A percentile compares a stretch with the other conserved stretches of the same genome.
Evolutionary conservation across 306 rosid genomes (phyloP).

Genomic region (Cucurbita moschata): DNA sequence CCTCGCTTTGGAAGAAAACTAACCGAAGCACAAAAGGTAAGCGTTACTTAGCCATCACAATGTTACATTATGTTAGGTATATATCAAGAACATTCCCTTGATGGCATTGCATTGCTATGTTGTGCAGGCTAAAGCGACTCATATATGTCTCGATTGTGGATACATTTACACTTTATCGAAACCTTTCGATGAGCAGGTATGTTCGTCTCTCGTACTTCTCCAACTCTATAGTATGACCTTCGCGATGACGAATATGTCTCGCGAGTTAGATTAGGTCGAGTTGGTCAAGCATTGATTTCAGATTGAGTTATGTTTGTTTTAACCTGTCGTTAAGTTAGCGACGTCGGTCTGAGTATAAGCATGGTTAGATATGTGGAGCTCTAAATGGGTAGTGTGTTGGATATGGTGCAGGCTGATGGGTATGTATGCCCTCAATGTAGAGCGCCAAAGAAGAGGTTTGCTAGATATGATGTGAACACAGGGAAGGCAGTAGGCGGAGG

Average conservation of each 20-base stretch:
- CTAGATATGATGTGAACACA: slow-evolving; percentile 60
- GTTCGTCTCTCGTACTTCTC: not conserved
- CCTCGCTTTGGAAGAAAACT: slow-evolving; percentile 85
- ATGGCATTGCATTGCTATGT: not conserved
- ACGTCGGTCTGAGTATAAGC: not conserved
- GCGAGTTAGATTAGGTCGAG: too few relatives aligned
- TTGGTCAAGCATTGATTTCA: too few relatives aligned
- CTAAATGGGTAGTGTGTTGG: not conserved
- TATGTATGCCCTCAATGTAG: slow-evolving; percentile 78
- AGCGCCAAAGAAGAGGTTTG: slow-evolving; percentile 92
- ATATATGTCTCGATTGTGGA: slow-evolving; percentile 94
- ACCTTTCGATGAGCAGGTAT: slow-evolving; percentile 82
- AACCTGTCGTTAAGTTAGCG: too few relatives aligned
- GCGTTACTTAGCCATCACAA: slow-evolving; percentile 9
- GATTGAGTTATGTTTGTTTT: not conserved
- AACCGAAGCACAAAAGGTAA: slow-evolving; percentile 71
- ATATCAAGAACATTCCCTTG: not conserved
- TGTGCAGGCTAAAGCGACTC: slow-evolving; percentile 93
- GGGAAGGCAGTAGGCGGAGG: slow-evolving; percentile 78
- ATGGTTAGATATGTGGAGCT: not conserved
- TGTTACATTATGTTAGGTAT: not conserved
- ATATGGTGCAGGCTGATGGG: slow-evolving; percentile 39
- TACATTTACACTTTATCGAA: slow-evolving; percentile 62
- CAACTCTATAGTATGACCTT: too few relatives aligned
- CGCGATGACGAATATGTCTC: too few relatives aligned